Base-by-base conservation (phyloP, 495 filamentous ascomycete species). In the Penicillium odoratum region DNA sequence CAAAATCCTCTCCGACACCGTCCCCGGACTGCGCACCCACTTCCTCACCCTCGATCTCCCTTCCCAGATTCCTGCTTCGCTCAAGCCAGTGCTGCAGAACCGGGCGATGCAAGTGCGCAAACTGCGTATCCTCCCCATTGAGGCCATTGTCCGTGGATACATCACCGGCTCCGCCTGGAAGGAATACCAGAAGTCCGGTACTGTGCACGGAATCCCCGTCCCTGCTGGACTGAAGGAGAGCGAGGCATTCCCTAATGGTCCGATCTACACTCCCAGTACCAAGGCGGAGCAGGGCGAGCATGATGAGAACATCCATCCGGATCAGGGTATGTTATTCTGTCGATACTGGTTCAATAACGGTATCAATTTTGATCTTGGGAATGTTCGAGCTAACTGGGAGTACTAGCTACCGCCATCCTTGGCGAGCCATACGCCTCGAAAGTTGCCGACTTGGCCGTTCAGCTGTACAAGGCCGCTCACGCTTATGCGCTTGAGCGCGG, bases 81-180 rank as follows among this genome's bases (percentile, higher is more conserved):
- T 87, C 51, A 69, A 73, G 7, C 64, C 74, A 10, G 69, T 79
- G 47, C 78, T 94, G 16, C 83, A 84, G 51, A 81, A 80, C 63
- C 86, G 92, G 43, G 85, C 82, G 63, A 96, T 97, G 92, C 83
- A 87, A 58, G 92, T 97, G 51, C 87, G 87, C 59, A 85, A 84
- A 59, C 79, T 91, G 29, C 82, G 86, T 52, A 82, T 95, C 50
- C 87, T 96, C 56, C 91, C 90, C n/a, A 82, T 98, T 57, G 94
- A 98, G 74, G 90, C 88, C 16, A 91, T 92, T 56, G 92, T 97
- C 3, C 87, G 93, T 30, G 93, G 94, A 54, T 97, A 97, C 73
- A 88, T 98, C 71, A 96, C 93, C 6, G 94, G 94, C 11, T 90
- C 88, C 54, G 92, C 92, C 4, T 98, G 94, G 94, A 80, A 77